Base-by-base conservation (phyloP, 106 monocot species). In the Platanthera guangdongensis region DNA sequence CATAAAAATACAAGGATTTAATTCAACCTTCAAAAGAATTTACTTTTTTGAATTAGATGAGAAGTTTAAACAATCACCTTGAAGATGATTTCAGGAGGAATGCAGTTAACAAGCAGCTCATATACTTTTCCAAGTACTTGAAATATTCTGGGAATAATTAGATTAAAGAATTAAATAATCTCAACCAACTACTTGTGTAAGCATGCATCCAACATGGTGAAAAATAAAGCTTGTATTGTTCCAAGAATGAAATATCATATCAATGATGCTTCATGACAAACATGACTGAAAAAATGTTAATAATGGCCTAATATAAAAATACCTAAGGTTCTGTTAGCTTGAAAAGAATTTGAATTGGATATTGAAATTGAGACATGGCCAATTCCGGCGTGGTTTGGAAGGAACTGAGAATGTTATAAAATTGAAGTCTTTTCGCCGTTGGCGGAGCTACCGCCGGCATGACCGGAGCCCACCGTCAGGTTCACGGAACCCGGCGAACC, bases 81-180 rank as follows among this genome's bases (percentile, higher is more conserved):
- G 64, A 99, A 78, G 65, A 99, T 88, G 32, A 90, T 82, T 86
- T 86, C 87, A 74, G 99, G 94, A 82, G 99, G 99, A 71, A 99
- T 99, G 78, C 99, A 99, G 57, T 99, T 99, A 52, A 90, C 84
- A 60, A 94, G 88, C 19, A 99, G 81, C 77, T 99, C 99, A 76
- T 99, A 99, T 57, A 99, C 50, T 79, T 99, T 99, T 64, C 93
- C 93, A 77, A 94, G 99, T 52, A 99, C 94, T 75, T 76, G 71
- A 85, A 86, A 99, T 71, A 99, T 76, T 83, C 99, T 99, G 83
- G 12, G 39, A 82, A 75, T 47, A 65, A 30, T 83, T 53, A 78
- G 48, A 57, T 30, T 72, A 51, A 18, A 18, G 11, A 72, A 72
- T 46, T 50, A 39, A 73, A 19, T 71, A 6, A 59, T 45, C 6